phyloP scores from a whole-genome alignment of 257 asterid genomes.

The Anisodus tanguticus region DNA sequence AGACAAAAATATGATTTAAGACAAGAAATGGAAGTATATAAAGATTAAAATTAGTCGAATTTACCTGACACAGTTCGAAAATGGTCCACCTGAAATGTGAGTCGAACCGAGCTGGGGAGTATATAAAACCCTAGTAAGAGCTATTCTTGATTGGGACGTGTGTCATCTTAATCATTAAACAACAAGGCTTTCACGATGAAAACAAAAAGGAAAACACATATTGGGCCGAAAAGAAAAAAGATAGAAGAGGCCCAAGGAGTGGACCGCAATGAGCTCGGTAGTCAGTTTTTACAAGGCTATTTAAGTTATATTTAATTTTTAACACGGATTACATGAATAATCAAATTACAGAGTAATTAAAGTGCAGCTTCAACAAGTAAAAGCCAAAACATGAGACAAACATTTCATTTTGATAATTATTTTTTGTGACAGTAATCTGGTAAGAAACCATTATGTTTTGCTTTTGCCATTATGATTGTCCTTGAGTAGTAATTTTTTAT shows the following conservation, averaged over 20 bases:
- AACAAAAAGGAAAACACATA: not conserved
- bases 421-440: too few species aligned
- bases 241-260: conserved; percentile 8
- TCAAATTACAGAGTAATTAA: too few species aligned
- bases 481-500: too few species aligned
- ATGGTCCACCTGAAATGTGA: not conserved
- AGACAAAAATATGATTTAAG: not conserved
- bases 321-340: too few species aligned
- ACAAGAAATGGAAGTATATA: too few species aligned
- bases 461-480: too few species aligned
- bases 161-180: conserved; percentile 12
- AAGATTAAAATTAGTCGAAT: not conserved
- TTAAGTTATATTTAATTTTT: too few species aligned
- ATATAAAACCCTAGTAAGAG: conserved; percentile 26
- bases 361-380: too few species aligned
- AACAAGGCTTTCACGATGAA: not conserved
- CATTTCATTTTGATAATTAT: too few species aligned
- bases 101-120: not conserved
- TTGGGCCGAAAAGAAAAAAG: conserved; percentile 9
- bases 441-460: too few species aligned
- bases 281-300: too few species aligned
- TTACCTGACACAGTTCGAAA: not conserved
- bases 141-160: not conserved
- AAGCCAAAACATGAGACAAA: too few species aligned
- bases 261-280: not conserved